phyloP scores from a whole-genome alignment of 345 rosid species.

The Arabidopsis thaliana region DNA sequence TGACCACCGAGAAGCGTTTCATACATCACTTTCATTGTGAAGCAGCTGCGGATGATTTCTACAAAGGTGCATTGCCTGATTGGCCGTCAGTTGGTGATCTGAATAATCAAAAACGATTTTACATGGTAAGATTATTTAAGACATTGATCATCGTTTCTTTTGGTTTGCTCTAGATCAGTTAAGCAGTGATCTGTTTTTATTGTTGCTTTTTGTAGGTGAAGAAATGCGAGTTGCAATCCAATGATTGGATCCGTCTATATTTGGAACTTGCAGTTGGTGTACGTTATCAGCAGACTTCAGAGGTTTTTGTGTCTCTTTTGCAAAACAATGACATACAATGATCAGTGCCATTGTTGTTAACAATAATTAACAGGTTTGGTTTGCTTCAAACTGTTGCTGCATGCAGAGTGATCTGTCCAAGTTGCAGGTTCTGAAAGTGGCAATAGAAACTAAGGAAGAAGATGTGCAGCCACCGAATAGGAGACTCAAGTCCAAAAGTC shows the following conservation, averaged over 20 bases:
- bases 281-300: background rate
- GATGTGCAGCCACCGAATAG: background rate
- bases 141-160: background rate
- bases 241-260: background rate
- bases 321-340: background rate
- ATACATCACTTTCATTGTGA: background rate
- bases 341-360: background rate
- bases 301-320: background rate
- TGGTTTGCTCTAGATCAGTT: background rate
- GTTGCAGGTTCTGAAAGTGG: background rate
- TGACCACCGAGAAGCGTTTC: background rate
- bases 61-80: background rate
- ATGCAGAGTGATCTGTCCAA: background rate
- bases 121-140: background rate
- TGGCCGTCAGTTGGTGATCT: background rate
- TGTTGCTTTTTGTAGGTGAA: background rate
- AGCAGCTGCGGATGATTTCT: background rate
- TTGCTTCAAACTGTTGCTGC: background rate
- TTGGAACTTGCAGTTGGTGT: background rate
- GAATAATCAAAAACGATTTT: background rate
- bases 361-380: background rate
- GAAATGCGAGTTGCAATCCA: background rate
- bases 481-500: background rate
- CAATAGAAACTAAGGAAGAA: background rate
- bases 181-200: background rate